Base-by-base conservation (phyloP, 2,329 filamentous ascomycete genomes). In the Cordyceps javanica region DNA sequence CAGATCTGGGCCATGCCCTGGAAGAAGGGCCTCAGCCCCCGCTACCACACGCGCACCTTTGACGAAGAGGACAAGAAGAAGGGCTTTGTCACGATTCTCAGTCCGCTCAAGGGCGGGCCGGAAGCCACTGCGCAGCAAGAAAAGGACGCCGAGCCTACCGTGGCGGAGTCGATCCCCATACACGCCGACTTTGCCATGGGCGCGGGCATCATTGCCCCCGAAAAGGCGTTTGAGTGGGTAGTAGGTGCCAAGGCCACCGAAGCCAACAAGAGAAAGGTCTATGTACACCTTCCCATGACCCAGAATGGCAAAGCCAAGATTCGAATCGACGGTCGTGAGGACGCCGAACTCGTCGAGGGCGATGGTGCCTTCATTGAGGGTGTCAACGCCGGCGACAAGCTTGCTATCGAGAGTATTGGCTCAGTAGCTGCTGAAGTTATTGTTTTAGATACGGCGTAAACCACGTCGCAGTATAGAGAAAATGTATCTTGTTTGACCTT, bases 1-100 rank as follows among this genome's bases (percentile, higher is more conserved):
- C 91, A 96, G 72, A 95, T 96, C 65, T 96, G 90, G 91, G 90
- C 87, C 1, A 76, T 90, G 51, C 90, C 90, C 0, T 92, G 90
- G 82, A 85, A 85, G 70, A 74, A 79, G 23, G 87, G 89, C 0
- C 77, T 96, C 49, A 78, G 79, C 48, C 91, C 91, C 2, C 79
- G 82, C 39, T 96, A 96, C 69, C 88, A 91, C 70, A 94, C 89
- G 5, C 79, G 78, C 60, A 81, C 82, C 61, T 95, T 91, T 64
- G 73, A 77, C 51, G 90, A 95, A 49, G 87, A 85, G 59, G 79
- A 81, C 60, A 95, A 95, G 79, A 77, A 80, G 59, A 79, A 85
- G 65, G 82, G 72, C 16, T 87, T 95, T 63, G 82, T 93, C 23
- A 79, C 83, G 23, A 91, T 96, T 58, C 81, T 95, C 64, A 91